Evolutionary conservation across 1,284 basidiomycete genomes (phyloP).

Genomic region (Ceratobasidium sp.): DNA sequence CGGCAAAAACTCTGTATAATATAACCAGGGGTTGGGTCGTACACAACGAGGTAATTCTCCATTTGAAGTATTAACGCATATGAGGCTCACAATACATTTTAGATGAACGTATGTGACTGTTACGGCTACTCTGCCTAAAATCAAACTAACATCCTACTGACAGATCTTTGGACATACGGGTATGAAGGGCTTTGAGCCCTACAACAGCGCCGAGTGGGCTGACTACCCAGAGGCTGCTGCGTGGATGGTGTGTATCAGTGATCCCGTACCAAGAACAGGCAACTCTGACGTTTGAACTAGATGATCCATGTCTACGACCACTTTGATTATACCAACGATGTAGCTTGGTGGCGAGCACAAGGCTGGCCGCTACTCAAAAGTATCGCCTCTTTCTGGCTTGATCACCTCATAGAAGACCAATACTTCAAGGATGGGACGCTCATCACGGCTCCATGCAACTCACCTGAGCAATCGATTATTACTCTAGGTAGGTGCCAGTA

Average conservation of each 20-base stretch:
- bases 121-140: not conserved
- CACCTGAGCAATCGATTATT: conserved; percentile 77
- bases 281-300: conserved; percentile 52
- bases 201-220: conserved; percentile 72
- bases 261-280: conserved; percentile 54
- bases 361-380: conserved; percentile 74
- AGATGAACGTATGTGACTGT: conserved; percentile 71
- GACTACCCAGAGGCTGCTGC: conserved; percentile 78
- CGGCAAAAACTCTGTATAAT: conserved; percentile 77
- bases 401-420: conserved; percentile 74
- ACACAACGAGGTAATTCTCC: conserved; percentile 71
- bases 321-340: conserved; percentile 77
- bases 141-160: conserved; percentile 23
- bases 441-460: conserved; percentile 79
- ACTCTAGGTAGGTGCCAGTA: conserved; percentile 82
- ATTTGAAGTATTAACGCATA: too few species aligned
- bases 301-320: conserved; percentile 85
- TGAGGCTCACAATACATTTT: conserved; percentile 2
- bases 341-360: conserved; percentile 76
- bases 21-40: conserved; percentile 78
- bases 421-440: conserved; percentile 77
- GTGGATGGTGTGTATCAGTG: conserved; percentile 72
- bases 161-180: conserved; percentile 84
- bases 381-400: conserved; percentile 77
- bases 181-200: conserved; percentile 69